A percentile compares a stretch with the other conserved stretches of the same genome.
phyloP scores from a whole-genome alignment of 331 rosid genomes.

The Quercus lobata region DNA sequence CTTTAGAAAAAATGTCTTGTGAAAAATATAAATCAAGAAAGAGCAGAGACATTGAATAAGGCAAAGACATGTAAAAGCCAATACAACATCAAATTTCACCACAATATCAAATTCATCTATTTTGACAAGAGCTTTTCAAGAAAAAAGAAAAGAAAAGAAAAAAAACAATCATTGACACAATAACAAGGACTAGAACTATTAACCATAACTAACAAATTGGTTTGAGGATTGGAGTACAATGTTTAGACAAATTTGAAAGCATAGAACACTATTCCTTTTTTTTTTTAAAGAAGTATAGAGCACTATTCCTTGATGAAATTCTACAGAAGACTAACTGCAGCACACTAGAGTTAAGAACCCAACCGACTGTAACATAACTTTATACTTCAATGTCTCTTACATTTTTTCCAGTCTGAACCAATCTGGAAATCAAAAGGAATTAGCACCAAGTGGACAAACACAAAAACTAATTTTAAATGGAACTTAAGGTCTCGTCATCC shows the following conservation, averaged over 20 bases:
- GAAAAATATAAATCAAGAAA: background rate
- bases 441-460: background rate
- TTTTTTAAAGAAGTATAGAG: background rate
- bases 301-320: background rate
- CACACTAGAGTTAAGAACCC: background rate
- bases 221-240: background rate
- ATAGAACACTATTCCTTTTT: background rate
- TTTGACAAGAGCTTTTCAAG: background rate
- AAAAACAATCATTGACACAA: background rate
- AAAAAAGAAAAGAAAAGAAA: background rate
- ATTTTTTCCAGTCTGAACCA: background rate
- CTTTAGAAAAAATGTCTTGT: background rate
- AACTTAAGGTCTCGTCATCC: background rate
- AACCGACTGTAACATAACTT: background rate
- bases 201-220: background rate
- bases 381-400: background rate
- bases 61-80: background rate
- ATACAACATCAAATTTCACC: background rate
- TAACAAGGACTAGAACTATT: background rate
- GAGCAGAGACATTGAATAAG: background rate
- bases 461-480: background rate
- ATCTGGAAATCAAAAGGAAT: background rate
- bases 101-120: background rate
- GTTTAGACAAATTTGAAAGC: background rate
- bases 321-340: background rate